Evolutionary conservation across 2,329 filamentous ascomycete species (phyloP).

Genomic region (Leptographium procerum): DNA sequence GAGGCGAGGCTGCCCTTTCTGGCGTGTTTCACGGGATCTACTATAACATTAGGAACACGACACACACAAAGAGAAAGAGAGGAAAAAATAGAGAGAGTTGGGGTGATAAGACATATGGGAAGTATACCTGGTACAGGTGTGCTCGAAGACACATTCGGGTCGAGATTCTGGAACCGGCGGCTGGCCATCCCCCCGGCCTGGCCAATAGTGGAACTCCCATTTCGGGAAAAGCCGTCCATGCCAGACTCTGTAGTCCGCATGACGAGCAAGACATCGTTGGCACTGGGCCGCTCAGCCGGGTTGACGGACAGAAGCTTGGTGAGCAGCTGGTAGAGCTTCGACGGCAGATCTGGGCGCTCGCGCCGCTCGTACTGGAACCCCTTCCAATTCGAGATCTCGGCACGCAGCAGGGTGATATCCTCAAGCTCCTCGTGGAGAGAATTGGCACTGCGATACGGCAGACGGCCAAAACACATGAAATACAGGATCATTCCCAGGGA

Average conservation of each 20-base stretch:
- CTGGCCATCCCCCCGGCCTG: constrained; percentile 27
- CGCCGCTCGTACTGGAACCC: constrained; percentile 72
- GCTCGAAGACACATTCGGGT: constrained; percentile 38
- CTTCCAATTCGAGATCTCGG: constrained; percentile 76
- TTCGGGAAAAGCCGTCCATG: constrained; percentile 24
- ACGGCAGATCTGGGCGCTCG: constrained; percentile 69
- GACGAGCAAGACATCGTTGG: constrained; percentile 70
- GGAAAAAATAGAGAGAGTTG: neutral
- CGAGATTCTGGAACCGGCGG: constrained; percentile 41
- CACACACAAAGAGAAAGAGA: neutral
- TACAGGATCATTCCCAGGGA: constrained; percentile 97
- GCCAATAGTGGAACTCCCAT: neutral
- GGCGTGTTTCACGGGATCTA: constrained; percentile 19
- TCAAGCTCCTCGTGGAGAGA: constrained; percentile 82
- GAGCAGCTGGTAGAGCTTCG: constrained; percentile 74
- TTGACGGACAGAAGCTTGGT: constrained; percentile 70
- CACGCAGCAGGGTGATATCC: constrained; percentile 72
- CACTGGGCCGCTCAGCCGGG: constrained; percentile 66
- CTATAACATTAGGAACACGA: neutral
- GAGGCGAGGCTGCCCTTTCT: neutral
- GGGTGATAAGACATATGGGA: neutral
- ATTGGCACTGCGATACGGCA: constrained; percentile 80
- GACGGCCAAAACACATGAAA: constrained; percentile 86
- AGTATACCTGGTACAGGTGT: constrained; percentile 36
- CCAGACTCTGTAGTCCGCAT: constrained; percentile 58